These are phyloP conservation scores for Saccharomycodes ludwigii DNA, from an alignment of 805 yeast species.

Conservation along the genomic window DNA sequence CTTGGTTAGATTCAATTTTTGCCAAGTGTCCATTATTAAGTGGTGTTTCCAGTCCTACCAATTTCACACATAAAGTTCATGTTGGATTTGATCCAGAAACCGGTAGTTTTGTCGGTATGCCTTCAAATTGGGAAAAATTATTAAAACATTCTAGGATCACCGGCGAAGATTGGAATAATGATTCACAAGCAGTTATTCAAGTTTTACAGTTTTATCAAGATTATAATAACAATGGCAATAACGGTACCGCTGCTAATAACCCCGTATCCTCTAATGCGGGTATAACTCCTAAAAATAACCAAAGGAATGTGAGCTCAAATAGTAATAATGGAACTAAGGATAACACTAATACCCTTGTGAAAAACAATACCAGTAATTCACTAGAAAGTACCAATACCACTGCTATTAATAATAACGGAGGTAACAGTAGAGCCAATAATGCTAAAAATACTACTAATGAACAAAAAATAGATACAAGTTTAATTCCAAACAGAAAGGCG, in stretches of 20 bases:
- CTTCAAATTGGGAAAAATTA: conserved; percentile 84
- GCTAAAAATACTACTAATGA: conserved; percentile 2
- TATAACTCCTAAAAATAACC: neutral
- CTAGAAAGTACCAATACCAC: neutral
- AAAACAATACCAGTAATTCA: neutral
- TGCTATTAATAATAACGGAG: conserved; percentile 4
- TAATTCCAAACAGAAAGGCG: conserved; percentile 41
- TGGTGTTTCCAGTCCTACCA: conserved; percentile 81
- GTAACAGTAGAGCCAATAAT: conserved; percentile 2
- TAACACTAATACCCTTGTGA: conserved; percentile 2
- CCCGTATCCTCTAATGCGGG: neutral
- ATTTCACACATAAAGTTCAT: conserved; percentile 88
- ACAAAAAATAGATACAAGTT: conserved; percentile 12
- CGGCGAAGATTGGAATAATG: conserved; percentile 79
- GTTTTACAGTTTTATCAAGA: conserved; percentile 69
- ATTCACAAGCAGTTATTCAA: conserved; percentile 92
- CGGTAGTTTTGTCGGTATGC: conserved; percentile 87
- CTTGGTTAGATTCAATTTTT: conserved; percentile 84
- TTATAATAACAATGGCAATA: conserved; percentile 22
- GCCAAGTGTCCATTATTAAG: conserved; percentile 55
- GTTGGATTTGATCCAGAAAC: conserved; percentile 75
- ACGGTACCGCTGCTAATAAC: conserved; percentile 1
- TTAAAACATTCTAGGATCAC: conserved; percentile 82
- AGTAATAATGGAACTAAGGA: neutral
- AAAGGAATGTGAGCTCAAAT: neutral